Evolutionary conservation across 1,284 basidiomycete genomes (phyloP).

Genomic region (Leccinum pachyderme): DNA sequence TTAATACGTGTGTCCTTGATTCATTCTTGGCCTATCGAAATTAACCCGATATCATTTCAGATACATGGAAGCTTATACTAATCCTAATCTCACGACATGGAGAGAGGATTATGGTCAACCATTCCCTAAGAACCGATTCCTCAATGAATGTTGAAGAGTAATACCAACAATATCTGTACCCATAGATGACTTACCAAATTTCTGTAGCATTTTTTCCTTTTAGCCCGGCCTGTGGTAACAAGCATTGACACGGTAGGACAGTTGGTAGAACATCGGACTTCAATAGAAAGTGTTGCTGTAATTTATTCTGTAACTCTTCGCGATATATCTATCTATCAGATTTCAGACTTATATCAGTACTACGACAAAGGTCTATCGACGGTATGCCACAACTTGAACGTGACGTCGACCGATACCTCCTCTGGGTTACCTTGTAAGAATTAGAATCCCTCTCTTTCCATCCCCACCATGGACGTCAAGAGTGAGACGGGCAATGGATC

Average conservation of each 20-base stretch:
- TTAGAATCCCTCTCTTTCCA: background rate
- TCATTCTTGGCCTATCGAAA: background rate
- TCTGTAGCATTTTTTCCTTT: background rate
- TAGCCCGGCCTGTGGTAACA: background rate
- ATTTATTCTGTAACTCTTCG: background rate
- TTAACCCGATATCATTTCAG: slow-evolving; percentile 16
- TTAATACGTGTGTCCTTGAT: slow-evolving; percentile 43
- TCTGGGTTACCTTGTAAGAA: background rate
- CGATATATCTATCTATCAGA: background rate
- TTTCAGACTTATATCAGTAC: background rate
- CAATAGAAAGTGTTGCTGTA: background rate
- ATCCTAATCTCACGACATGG: slow-evolving; percentile 44
- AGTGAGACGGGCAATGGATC: slow-evolving; percentile 8
- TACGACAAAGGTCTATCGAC: too few relatives aligned
- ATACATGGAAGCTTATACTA: slow-evolving; percentile 41
- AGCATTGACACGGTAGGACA: background rate
- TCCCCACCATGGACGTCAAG: slow-evolving; percentile 17
- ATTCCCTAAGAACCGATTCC: slow-evolving; percentile 33
- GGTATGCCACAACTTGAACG: too few relatives aligned
- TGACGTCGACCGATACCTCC: too few relatives aligned
- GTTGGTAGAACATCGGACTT: background rate
- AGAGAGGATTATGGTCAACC: slow-evolving; percentile 32
- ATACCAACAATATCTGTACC: background rate
- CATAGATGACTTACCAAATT: background rate
- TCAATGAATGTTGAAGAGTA: slow-evolving; percentile 29